These are phyloP conservation scores for Apophysomyces variabilis DNA, from an alignment of 371 early-diverging fungal genomes.

Conservation along the genomic window DNA sequence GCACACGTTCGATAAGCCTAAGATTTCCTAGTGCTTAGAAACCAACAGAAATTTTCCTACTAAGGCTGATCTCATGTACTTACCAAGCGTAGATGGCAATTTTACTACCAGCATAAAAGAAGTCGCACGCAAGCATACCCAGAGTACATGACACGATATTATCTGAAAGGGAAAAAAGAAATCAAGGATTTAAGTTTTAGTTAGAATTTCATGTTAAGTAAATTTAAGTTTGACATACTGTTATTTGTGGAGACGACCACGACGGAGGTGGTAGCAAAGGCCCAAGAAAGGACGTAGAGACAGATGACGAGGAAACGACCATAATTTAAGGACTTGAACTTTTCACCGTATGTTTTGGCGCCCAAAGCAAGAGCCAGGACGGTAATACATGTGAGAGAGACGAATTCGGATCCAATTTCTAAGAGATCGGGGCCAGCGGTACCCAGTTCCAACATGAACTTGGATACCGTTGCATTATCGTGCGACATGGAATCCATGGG, in stretches of 20 bases:
- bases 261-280: slow-evolving; percentile 42
- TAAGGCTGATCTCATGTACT: background rate
- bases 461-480: slow-evolving; percentile 6
- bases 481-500: slow-evolving; percentile 12
- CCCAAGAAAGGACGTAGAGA: slow-evolving; percentile 46
- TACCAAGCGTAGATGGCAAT: slow-evolving; percentile 51
- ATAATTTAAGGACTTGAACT: slow-evolving; percentile 40
- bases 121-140: slow-evolving; percentile 50
- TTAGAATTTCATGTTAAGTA: background rate
- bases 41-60: background rate
- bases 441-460: slow-evolving; percentile 7
- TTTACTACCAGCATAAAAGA: slow-evolving; percentile 56
- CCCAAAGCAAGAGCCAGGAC: slow-evolving; percentile 43
- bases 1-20: slow-evolving; percentile 37
- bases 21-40: background rate
- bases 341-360: slow-evolving; percentile 43
- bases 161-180: slow-evolving; percentile 15
- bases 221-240: slow-evolving; percentile 22
- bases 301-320: slow-evolving; percentile 46
- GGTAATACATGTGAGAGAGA: slow-evolving; percentile 47
- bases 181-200: too few species aligned
- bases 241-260: slow-evolving; percentile 52
- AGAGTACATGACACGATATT: slow-evolving; percentile 48
- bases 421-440: slow-evolving; percentile 35
- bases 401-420: slow-evolving; percentile 43